phyloP scores from a whole-genome alignment of 176 grass and related monocot species.

The Bothriochloa decipiens region DNA sequence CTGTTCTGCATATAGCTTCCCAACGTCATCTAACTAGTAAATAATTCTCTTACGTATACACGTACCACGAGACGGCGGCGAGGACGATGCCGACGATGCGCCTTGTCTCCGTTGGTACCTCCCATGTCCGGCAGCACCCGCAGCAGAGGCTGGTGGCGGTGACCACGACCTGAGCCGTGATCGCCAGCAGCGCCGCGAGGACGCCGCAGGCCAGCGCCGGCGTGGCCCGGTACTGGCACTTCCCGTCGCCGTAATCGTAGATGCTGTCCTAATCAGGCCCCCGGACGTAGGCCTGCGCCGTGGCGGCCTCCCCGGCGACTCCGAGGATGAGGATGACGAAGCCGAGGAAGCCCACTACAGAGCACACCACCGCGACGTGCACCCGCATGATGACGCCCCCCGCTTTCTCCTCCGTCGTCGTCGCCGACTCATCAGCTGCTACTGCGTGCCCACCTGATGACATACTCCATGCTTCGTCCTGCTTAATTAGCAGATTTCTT shows the following conservation, averaged over 20 bases:
- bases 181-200: not conserved
- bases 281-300: not conserved
- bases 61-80: conserved; percentile 23
- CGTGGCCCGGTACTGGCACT: conserved; percentile 4
- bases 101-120: not conserved
- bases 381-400: not conserved
- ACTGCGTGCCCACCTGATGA: not conserved
- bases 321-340: conserved; percentile 38
- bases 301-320: not conserved
- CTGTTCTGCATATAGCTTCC: too few relatives aligned
- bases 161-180: conserved; percentile 22
- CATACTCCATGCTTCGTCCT: not conserved
- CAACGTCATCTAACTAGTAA: too few relatives aligned
- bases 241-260: too few relatives aligned
- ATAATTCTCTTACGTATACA: too few relatives aligned
- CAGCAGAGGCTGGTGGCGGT: conserved; percentile 1
- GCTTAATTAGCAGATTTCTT: not conserved
- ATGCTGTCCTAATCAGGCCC: too few relatives aligned
- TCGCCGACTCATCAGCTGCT: not conserved
- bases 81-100: conserved; percentile 16
- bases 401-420: not conserved
- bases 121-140: conserved; percentile 28
- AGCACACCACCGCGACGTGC: conserved; percentile 11
- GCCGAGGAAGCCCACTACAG: conserved; percentile 17
- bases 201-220: conserved; percentile 33